A percentile compares a stretch with the other conserved stretches of the same genome.
These are phyloP conservation scores for Botrytis cinerea DNA, from an alignment of 2,329 filamentous ascomycete species.

Conservation along the genomic window DNA sequence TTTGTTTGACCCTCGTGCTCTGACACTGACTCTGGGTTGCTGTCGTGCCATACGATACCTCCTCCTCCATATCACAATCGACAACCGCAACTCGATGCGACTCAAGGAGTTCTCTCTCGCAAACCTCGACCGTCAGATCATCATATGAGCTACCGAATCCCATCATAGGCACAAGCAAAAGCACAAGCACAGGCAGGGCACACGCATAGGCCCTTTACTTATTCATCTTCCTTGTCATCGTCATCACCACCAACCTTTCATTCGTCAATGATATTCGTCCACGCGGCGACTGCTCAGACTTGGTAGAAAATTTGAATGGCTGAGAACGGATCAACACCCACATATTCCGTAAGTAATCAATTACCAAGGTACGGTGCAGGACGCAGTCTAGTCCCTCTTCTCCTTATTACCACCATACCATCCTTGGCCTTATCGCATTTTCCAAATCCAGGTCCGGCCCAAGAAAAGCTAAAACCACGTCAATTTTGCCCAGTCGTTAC, in stretches of 20 bases:
- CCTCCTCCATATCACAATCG: not conserved
- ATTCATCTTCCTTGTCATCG: not conserved
- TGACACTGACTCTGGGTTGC: not conserved
- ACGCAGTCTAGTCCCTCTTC: not conserved
- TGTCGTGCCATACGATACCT: not conserved
- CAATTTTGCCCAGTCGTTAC: constrained; percentile 8
- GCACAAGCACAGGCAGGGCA: not conserved
- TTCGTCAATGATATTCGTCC: not conserved
- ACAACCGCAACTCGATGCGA: not conserved
- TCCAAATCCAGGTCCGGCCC: not conserved
- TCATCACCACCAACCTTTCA: not conserved
- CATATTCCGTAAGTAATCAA: not conserved
- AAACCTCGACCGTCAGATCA: not conserved
- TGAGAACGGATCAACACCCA: constrained; percentile 8
- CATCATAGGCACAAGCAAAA: not conserved
- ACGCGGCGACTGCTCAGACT: not conserved
- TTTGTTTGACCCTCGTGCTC: not conserved
- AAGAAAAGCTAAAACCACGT: not conserved
- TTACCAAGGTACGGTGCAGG: not conserved
- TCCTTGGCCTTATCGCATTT: constrained; percentile 9
- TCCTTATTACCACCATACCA: not conserved
- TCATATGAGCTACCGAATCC: not conserved
- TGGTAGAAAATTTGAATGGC: not conserved
- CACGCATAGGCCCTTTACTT: not conserved
- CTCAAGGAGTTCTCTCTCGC: not conserved